phyloP scores from a whole-genome alignment of 345 rosid species.

The Turritis glabra region DNA sequence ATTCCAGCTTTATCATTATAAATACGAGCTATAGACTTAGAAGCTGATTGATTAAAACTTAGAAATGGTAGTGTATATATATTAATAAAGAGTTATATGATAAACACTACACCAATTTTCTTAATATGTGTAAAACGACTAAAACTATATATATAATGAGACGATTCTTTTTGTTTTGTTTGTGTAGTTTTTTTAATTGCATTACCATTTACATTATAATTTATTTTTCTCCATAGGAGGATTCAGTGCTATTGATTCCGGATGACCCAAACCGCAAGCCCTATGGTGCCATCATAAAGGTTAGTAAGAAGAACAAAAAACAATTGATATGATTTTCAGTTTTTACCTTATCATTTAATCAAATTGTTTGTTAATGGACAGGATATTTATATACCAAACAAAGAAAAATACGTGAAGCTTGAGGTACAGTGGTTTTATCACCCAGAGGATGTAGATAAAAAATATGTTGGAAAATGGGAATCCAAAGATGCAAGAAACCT shows the following conservation, averaged over 20 bases:
- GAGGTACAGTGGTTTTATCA: slow-evolving; percentile 91
- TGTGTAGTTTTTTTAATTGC: neutral
- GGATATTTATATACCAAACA: slow-evolving; percentile 59
- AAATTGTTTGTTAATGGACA: slow-evolving; percentile 28
- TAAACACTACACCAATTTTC: no score
- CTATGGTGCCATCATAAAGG: slow-evolving; percentile 87
- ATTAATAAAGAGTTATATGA: no score
- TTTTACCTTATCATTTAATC: neutral
- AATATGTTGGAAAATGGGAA: slow-evolving; percentile 67
- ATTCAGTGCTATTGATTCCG: slow-evolving; percentile 72
- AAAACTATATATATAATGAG: no score
- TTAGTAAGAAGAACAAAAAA: slow-evolving; percentile 13
- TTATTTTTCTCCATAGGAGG: slow-evolving; percentile 50
- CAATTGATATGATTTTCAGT: neutral
- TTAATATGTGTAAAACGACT: no score
- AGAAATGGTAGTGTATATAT: no score
- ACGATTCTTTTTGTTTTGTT: neutral
- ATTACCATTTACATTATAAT: neutral
- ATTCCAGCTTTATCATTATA: no score
- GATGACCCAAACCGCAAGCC: slow-evolving; percentile 56
- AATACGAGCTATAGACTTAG: no score
- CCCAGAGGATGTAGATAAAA: slow-evolving; percentile 71
- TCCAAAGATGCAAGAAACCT: slow-evolving; percentile 60
- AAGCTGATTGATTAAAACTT: no score
- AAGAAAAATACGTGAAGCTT: slow-evolving; percentile 52